phyloP scores from a whole-genome alignment of 495 filamentous ascomycete species.

The Aspergillus diversus region DNA sequence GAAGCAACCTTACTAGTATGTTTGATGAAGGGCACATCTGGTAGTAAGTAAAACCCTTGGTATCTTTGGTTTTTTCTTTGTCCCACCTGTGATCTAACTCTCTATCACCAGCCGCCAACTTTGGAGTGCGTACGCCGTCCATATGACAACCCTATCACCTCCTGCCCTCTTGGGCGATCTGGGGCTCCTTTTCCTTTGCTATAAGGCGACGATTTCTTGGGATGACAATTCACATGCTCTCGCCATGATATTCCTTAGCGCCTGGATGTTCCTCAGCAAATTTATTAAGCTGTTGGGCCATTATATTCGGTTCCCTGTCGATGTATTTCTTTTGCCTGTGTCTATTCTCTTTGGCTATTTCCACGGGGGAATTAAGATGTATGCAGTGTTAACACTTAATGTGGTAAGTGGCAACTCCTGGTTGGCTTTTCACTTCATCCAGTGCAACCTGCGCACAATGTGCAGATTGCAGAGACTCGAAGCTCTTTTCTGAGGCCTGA shows the following conservation, averaged over 20 bases:
- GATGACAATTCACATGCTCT: conserved; percentile 41
- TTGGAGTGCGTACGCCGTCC: conserved; percentile 78
- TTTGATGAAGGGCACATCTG: conserved; percentile 69
- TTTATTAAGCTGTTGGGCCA: conserved; percentile 75
- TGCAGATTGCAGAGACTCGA: conserved; percentile 3
- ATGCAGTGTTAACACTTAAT: conserved; percentile 70
- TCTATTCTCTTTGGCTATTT: conserved; percentile 79
- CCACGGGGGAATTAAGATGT: conserved; percentile 77
- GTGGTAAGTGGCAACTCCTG: conserved; percentile 55
- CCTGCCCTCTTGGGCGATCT: conserved; percentile 68
- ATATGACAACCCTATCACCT: conserved; percentile 73
- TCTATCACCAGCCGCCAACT: conserved; percentile 59
- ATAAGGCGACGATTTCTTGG: conserved; percentile 50
- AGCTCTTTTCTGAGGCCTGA: not conserved
- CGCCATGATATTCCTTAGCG: conserved; percentile 54
- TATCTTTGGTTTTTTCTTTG: conserved; percentile 17
- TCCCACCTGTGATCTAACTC: conserved; percentile 32
- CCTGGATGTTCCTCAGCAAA: conserved; percentile 74
- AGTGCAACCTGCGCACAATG: not conserved
- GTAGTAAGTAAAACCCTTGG: conserved; percentile 55
- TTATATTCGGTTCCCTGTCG: conserved; percentile 69
- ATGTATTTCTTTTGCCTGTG: conserved; percentile 70
- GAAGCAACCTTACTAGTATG: conserved; percentile 79
- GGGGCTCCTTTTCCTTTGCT: conserved; percentile 58
- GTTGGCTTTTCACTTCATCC: conserved; percentile 13